Evolutionary conservation across 331 rosid genomes (phyloP), one percentile per base, ranked within the genome.

Genomic region (Rhamnella rubrinervis): DNA sequence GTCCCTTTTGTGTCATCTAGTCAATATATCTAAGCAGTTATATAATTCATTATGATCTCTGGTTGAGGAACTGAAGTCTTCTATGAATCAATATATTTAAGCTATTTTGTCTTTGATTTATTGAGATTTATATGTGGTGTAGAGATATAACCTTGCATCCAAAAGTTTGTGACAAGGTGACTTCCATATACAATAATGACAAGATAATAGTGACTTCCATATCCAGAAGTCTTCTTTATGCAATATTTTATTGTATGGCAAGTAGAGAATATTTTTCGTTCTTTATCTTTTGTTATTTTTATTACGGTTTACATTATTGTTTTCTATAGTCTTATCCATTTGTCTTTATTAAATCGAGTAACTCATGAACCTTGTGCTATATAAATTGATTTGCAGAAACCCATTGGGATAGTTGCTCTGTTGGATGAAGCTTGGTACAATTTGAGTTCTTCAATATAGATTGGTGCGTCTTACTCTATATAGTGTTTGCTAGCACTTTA

Each of bases 401-500:
- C 97, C 68, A 86, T 91, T 75, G 96, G 98, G 62, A 81, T 93
- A 67, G 75, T 93, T 83, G 91, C 92, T 66, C 84, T 93, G 66
- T 81, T 93, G 88, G 96, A 93, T 80, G 97, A 93, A 87, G 97
- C 98, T 80, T 93, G 98, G 98, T 93, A 93, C 66, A 65, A 46
- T 75, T 77, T 77, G 75, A 70, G 84, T 85, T 85, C 83, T 80
- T 84, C 74, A 57, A 68, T 80, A 70, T 79, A 70, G 66, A 56
- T 85, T 82, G 85, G 71, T 82, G 85, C 74, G 77, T 70, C 71
- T 77, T 65, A 62, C 49, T 77, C 69, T 62, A 59, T 63, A 61
- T 64, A 46, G 51, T 53, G 53, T 55, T 72, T 65, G 59, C 39
- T 70, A 68, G 75, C 67, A 62, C 57, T 41, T 75, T 61, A 76